phyloP scores from a whole-genome alignment of 1,284 basidiomycete species.

The Tilletia walkeri region DNA sequence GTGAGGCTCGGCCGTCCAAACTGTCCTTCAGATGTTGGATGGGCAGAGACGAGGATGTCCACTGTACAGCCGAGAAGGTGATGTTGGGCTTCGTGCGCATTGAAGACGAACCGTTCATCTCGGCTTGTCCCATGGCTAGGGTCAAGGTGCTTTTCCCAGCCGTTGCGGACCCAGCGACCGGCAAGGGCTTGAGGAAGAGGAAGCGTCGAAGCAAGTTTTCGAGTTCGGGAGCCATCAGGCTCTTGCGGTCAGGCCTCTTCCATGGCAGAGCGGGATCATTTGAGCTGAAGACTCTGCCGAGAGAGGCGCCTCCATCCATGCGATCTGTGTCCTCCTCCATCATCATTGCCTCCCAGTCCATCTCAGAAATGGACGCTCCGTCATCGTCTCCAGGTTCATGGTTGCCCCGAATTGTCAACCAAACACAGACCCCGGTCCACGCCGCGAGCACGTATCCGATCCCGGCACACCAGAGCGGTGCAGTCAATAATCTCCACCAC shows the following conservation, averaged over 20 bases:
- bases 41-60: too few species aligned
- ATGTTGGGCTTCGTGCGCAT: too few species aligned
- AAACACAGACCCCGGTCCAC: constrained; percentile 43
- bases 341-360: constrained; percentile 17
- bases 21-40: neutral
- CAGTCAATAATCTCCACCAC: constrained; percentile 37
- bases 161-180: neutral
- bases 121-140: too few species aligned
- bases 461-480: constrained; percentile 41
- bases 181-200: neutral
- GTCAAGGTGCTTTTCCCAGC: too few species aligned
- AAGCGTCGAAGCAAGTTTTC: constrained; percentile 25
- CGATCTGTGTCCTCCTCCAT: constrained; percentile 27
- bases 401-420: constrained; percentile 42
- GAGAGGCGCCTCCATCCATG: constrained; percentile 14
- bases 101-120: neutral
- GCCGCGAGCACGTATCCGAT: constrained; percentile 41
- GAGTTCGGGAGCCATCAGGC: constrained; percentile 40
- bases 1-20: neutral
- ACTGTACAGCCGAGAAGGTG: too few species aligned
- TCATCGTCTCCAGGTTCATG: constrained; percentile 38
- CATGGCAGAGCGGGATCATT: constrained; percentile 16
- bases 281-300: constrained; percentile 3
- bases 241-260: constrained; percentile 8
- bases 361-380: constrained; percentile 28